These are phyloP conservation scores for Biscogniauxia marginata DNA, from an alignment of 2,329 filamentous ascomycete species.

Conservation along the genomic window DNA sequence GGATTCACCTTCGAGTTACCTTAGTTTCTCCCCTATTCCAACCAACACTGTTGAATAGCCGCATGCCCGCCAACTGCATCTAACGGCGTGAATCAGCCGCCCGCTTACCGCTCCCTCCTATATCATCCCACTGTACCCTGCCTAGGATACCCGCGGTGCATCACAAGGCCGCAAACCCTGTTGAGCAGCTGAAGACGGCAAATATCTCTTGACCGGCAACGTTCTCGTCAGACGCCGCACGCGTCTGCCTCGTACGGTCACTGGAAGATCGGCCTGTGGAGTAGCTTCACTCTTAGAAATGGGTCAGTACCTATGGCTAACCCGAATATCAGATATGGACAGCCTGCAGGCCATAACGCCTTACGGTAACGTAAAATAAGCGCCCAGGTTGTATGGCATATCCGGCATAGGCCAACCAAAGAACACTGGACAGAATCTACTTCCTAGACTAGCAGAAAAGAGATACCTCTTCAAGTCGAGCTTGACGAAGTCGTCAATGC, in stretches of 20 bases:
- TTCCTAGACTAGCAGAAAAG: neutral
- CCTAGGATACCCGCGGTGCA: neutral
- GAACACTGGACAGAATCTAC: neutral
- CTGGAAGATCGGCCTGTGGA: too few species aligned
- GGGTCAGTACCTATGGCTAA: too few species aligned
- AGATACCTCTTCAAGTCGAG: constrained; percentile 5
- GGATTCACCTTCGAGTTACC: neutral
- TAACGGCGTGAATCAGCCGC: neutral
- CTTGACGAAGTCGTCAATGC: constrained; percentile 4
- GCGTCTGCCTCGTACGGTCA: too few species aligned
- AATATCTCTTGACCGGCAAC: too few species aligned
- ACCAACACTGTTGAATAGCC: neutral
- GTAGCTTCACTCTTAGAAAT: neutral
- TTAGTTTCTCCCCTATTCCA: neutral
- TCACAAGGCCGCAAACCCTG: neutral
- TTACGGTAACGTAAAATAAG: constrained; percentile 12
- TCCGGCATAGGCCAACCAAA: constrained; percentile 6
- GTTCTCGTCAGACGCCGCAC: neutral
- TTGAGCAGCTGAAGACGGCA: neutral
- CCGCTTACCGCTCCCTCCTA: neutral
- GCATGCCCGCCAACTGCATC: neutral
- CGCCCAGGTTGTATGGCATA: constrained; percentile 4
- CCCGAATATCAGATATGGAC: neutral
- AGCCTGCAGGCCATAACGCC: constrained; percentile 1
- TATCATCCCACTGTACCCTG: neutral